Evolutionary conservation across 352 stramenopile species (phyloP).

Genomic region (Globisporangium cederbergense): DNA sequence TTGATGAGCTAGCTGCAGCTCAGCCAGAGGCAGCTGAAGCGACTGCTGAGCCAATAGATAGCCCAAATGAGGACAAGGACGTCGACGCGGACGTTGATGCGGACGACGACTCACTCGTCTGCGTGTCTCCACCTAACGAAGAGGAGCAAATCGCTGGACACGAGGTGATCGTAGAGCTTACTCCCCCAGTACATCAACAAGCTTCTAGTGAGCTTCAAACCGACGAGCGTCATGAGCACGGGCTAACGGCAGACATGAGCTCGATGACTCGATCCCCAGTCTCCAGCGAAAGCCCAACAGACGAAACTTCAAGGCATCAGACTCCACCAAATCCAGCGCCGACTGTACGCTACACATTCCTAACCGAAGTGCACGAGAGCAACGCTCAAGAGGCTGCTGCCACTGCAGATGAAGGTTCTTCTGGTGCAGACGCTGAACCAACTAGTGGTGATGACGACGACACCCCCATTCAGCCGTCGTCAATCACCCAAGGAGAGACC

Average conservation of each 20-base stretch:
- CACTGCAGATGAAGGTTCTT: background rate
- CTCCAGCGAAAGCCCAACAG: background rate
- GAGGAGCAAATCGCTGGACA: background rate
- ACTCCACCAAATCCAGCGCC: background rate
- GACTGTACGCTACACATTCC: background rate
- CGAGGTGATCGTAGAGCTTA: too few species aligned
- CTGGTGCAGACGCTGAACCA: background rate
- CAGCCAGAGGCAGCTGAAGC: background rate
- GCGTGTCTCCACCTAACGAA: background rate
- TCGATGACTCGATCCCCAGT: background rate
- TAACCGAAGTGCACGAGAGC: constrained; percentile 4
- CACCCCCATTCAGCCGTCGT: background rate
- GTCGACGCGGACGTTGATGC: background rate
- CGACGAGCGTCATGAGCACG: too few species aligned
- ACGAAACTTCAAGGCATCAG: background rate
- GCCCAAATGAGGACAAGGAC: background rate
- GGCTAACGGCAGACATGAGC: background rate
- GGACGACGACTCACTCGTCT: background rate
- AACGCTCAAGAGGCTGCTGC: background rate
- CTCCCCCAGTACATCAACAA: too few species aligned
- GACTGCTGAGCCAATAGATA: background rate
- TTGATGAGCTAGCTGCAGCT: background rate
- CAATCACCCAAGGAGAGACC: background rate
- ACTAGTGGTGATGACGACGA: background rate
- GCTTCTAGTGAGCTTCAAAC: too few species aligned